Evolutionary conservation across 768 basidiomycete genomes (phyloP), one percentile per base, ranked within the genome.

Genomic region (Suillus paluster): DNA sequence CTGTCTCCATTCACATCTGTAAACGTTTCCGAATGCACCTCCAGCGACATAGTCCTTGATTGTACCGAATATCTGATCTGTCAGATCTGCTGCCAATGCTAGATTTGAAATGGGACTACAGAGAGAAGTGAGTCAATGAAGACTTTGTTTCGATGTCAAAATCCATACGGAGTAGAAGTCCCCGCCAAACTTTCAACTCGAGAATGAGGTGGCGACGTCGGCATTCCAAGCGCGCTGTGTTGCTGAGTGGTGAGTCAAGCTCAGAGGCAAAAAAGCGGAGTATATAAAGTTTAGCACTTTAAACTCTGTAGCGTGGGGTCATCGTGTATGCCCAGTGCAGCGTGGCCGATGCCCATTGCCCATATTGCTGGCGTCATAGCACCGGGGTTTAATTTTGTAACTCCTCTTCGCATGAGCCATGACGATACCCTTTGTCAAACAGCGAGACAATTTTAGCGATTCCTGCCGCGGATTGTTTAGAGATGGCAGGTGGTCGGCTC

Each of bases 1-100:
- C 12, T 9, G 5, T 49, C 36, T 38, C 46, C 58, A 49, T 54
- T 59, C 27, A 25, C 46, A 53, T 55, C 4, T 59, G 48, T 38
- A 36, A 53, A 59, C 50, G 19, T 11, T 23, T 36, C 21, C 53
- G 15, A 36, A 57, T 21, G 36, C 15, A 55, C 42, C 46, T 8
- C 30, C 8, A 0, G 49, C 34, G 9, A 38, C 8, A 4, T 10
- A 10, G 21, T 36, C 34, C 0, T 10, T 54, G 15, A 23, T 36
- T 1, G 21, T 10, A 10, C 53, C 53, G 21, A 23, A 36, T 14
- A 54, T 54, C 34, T 54, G 53, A 38, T 33, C 34, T 54, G 53
- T 54, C 34, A 54, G 23, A 54, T 54, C 34, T n/a, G 34, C 11
- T 34, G 52, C 49, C 10, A 50, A 10, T 19, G 48, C 4, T 8